Base-by-base conservation (phyloP, 306 rosid species). In the Acacia crassicarpa region DNA sequence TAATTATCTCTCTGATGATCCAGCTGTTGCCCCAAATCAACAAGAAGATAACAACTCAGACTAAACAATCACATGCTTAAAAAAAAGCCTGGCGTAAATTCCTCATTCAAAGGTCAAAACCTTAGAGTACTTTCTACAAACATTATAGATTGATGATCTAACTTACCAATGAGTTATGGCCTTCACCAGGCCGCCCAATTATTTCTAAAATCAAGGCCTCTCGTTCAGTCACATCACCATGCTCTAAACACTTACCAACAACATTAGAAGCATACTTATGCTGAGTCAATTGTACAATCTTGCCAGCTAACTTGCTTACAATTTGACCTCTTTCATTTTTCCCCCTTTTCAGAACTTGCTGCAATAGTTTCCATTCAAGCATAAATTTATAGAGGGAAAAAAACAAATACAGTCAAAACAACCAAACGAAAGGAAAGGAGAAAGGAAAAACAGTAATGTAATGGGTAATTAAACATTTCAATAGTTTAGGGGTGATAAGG, bases 221-320 rank as follows among this genome's bases (percentile, higher is more conserved):
- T 77, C 79, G 85, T 58, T 91, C 93, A 59, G 63, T 38, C 17
- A 75, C 62, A 89, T 82, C 84, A 72, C 90, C 85, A 80, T 85
- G 83, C 83, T 86, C 91, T 85, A 89, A 78, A 81, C 93, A 89
- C 84, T 91, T 89, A 72, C 89, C 93, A 75, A 91, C 74, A 49
- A 91, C 93, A 80, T 91, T 89, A 45, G 91, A 91, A 65, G 91
- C 93, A 56, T 86, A 91, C 78, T 91, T 91, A 83, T 89, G 95
- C 85, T 81, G 88, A 77, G 93, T 89, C 91, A 86, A 41, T 51
- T 85, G 83, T 46, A 91, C 87, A 88, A 91, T 61, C 77, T 62
- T 88, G 67, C 91, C 89, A 19, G 67, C 33, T 81, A 91, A 79
- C 83, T 88, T 88, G 61, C 85, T 82, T 74, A 89, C 83, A 48